Conservation (phyloP, 164 flowering plant genomes). For the Buxus sempervirens region DNA sequence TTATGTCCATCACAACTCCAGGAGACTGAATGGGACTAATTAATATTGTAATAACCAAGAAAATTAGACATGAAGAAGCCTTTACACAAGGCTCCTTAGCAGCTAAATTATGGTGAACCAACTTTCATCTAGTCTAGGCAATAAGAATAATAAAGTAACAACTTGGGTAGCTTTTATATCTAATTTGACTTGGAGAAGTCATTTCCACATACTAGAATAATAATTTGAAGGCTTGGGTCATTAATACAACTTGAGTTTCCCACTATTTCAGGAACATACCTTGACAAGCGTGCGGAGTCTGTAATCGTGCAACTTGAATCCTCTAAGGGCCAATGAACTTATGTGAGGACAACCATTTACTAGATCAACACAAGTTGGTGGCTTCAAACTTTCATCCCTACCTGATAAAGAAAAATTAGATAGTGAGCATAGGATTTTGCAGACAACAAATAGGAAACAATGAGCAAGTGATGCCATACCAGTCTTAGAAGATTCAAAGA, state of each 20-base stretch:
- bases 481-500: slow-evolving; percentile 75
- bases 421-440: slow-evolving; percentile 12
- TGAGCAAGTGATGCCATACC: slow-evolving; percentile 30
- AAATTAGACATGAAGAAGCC: too few species aligned
- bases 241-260: background rate
- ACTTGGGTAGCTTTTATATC: background rate
- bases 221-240: background rate
- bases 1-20: too few species aligned
- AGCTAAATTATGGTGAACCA: too few species aligned
- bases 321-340: slow-evolving; percentile 76
- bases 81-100: too few species aligned
- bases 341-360: slow-evolving; percentile 72
- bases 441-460: slow-evolving; percentile 1
- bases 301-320: slow-evolving; percentile 76
- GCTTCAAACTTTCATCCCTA: slow-evolving; percentile 84
- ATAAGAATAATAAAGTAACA: background rate
- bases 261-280: slow-evolving; percentile 36
- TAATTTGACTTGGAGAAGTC: background rate
- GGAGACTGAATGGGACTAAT: too few species aligned
- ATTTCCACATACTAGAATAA: background rate
- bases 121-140: background rate
- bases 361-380: slow-evolving; percentile 65
- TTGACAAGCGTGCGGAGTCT: slow-evolving; percentile 66
- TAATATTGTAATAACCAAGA: too few species aligned
- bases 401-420: slow-evolving; percentile 36